These are phyloP conservation scores for Pyrus hybrid DNA, from an alignment of 331 rosid species.

Conservation along the genomic window DNA sequence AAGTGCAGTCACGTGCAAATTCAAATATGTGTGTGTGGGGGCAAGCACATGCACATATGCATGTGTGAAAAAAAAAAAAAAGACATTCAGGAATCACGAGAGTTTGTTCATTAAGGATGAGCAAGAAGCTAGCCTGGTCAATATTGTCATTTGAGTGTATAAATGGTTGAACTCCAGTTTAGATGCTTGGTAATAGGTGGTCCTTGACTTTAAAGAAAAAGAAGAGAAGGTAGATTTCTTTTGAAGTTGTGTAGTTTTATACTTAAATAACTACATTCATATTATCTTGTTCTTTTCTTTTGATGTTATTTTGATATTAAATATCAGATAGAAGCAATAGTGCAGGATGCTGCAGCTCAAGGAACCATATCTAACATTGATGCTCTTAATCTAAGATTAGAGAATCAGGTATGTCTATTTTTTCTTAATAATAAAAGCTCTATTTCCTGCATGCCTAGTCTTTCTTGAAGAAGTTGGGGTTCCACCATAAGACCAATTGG, in stretches of 20 bases:
- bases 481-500: too few species aligned
- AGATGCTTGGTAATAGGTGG: not conserved
- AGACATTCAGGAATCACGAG: not conserved
- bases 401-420: constrained; percentile 53
- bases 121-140: not conserved
- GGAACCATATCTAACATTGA: constrained; percentile 61
- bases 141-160: not conserved
- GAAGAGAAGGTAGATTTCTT: not conserved
- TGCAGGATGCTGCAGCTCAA: constrained; percentile 60
- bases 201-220: not conserved
- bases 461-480: too few species aligned
- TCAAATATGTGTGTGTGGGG: not conserved
- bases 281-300: not conserved
- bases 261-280: not conserved
- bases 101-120: not conserved
- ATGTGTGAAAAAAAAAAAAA: not conserved
- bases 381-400: constrained; percentile 73
- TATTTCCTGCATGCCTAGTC: not conserved
- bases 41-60: not conserved
- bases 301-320: constrained; percentile 11
- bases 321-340: constrained; percentile 80
- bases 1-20: not conserved
- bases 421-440: not conserved
- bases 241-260: not conserved
- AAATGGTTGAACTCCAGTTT: not conserved